Evolutionary conservation across 371 early-diverging fungal species (phyloP).

Genomic region (Mucor plumbeus): DNA sequence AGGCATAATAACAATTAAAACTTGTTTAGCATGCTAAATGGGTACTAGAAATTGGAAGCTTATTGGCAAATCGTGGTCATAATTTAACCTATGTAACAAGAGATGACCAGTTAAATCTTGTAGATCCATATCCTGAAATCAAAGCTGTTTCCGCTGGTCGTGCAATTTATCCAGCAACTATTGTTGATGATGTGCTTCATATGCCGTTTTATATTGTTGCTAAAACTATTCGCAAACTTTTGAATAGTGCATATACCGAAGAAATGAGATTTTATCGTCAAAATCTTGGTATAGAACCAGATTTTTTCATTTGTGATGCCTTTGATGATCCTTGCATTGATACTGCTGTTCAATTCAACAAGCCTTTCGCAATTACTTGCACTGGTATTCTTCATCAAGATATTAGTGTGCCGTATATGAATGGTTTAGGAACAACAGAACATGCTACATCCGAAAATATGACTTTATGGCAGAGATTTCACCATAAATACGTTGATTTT

Average conservation of each 20-base stretch:
- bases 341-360: slow-evolving; percentile 8
- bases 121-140: slow-evolving; percentile 25
- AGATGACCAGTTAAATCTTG: slow-evolving; percentile 27
- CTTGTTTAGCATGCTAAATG: slow-evolving; percentile 17
- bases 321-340: slow-evolving; percentile 23
- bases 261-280: slow-evolving; percentile 2
- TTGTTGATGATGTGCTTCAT: not conserved
- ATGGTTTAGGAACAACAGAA: slow-evolving; percentile 10
- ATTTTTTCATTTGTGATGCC: slow-evolving; percentile 16
- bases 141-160: slow-evolving; percentile 21
- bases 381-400: slow-evolving; percentile 23
- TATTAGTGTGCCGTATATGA: slow-evolving; percentile 32
- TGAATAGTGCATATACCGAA: slow-evolving; percentile 14
- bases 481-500: slow-evolving; percentile 24
- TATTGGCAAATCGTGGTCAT: slow-evolving; percentile 24
- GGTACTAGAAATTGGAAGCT: slow-evolving; percentile 21
- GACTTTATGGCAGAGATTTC: slow-evolving; percentile 25
- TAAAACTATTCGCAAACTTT: slow-evolving; percentile 12
- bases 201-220: slow-evolving; percentile 6
- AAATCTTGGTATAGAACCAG: not conserved
- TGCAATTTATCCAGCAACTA: not conserved
- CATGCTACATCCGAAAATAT: slow-evolving; percentile 26
- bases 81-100: slow-evolving; percentile 20
- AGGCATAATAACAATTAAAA: too few species aligned
- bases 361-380: slow-evolving; percentile 19